Evolutionary conservation across 2,329 filamentous ascomycete species (phyloP), one percentile per base, ranked within the genome.

Genomic region (Grosmannia clavigera): DNA sequence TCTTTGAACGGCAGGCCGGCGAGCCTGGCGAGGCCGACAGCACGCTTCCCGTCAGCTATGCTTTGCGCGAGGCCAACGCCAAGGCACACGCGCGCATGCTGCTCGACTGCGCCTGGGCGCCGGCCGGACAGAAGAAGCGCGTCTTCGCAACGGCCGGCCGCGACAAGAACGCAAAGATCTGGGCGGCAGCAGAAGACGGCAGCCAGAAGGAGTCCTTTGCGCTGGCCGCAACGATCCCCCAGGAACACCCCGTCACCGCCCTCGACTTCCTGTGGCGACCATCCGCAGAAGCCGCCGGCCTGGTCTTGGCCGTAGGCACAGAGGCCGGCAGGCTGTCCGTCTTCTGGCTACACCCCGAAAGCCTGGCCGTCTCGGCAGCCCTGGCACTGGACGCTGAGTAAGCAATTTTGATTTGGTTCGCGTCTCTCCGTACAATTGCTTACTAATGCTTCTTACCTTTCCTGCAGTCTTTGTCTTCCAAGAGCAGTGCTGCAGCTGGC

Each of bases 61-160:
- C 71, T 29, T 75, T 86, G 3, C 71, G 82, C 48, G 76, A 85
- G 63, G 76, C 81, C 3, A 90, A 95, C 67, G 81, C 84, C 1
- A 96, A 95, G 73, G 92, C 89, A 0, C 94, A 99, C 71, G 80
- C 87, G 4, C 80, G 94, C 61, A 97, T 99, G 91, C 92, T 99
- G 54, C 78, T 97, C 16, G 90, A 91, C 69, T 88, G 85, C 1
- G 83, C 88, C 2, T 99, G 94, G 92, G 85, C 87, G 1, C 86
- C 87, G 1, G 78, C 71, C 19, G 68, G 25, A 4, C 55, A 14
- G 72, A 25, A 16, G 12, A 25, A 16, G 12, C 67, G 72, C 11
- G 69, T 79, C 11, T 99, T 99, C 72, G 87, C 88, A 14, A 99
- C 94, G 0, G 92, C 92, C 1, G 90, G 92, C 3, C 81, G 94